A percentile compares a stretch with the other conserved stretches of the same genome.
phyloP scores from a whole-genome alignment of 2,329 filamentous ascomycete species.

The Albifimbria verrucaria region DNA sequence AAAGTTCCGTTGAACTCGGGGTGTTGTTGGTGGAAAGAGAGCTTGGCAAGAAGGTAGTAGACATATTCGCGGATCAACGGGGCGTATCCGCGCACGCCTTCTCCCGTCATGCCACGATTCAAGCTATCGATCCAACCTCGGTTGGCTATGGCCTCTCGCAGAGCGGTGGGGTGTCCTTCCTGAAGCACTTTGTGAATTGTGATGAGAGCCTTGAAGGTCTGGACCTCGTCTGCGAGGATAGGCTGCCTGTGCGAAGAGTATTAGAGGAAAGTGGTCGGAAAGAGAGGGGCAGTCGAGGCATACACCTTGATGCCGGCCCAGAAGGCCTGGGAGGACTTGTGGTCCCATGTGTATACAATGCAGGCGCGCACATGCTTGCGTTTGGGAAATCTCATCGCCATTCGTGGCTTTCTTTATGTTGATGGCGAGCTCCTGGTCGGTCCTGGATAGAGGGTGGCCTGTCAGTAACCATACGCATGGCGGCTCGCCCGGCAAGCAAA shows the following conservation, averaged over 20 bases:
- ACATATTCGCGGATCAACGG: slow-evolving; percentile 96
- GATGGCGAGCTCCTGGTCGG: slow-evolving; percentile 65
- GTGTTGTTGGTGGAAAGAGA: slow-evolving; percentile 94
- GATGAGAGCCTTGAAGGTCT: slow-evolving; percentile 98
- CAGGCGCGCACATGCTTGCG: slow-evolving; percentile 95
- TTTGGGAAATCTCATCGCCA: slow-evolving; percentile 65
- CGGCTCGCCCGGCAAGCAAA: background rate
- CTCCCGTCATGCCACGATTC: slow-evolving; percentile 75
- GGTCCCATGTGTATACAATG: slow-evolving; percentile 99
- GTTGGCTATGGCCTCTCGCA: slow-evolving; percentile 87
- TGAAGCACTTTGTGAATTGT: slow-evolving; percentile 97
- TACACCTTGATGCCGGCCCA: slow-evolving; percentile 99
- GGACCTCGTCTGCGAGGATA: slow-evolving; percentile 96
- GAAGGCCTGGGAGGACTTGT: slow-evolving; percentile 91
- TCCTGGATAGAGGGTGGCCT: slow-evolving; percentile 37
- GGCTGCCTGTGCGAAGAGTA: slow-evolving; percentile 68
- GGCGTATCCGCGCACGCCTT: slow-evolving; percentile 85
- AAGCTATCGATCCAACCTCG: slow-evolving; percentile 90
- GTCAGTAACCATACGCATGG: slow-evolving; percentile 11
- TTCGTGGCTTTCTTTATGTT: slow-evolving; percentile 70
- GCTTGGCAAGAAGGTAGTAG: slow-evolving; percentile 88
- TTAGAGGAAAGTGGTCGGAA: too few relatives aligned
- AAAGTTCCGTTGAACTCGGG: slow-evolving; percentile 98
- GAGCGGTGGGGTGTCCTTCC: slow-evolving; percentile 84
- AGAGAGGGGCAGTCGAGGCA: too few relatives aligned